phyloP scores from a whole-genome alignment of 768 basidiomycete species.

The Leccinum longicurvipes region DNA sequence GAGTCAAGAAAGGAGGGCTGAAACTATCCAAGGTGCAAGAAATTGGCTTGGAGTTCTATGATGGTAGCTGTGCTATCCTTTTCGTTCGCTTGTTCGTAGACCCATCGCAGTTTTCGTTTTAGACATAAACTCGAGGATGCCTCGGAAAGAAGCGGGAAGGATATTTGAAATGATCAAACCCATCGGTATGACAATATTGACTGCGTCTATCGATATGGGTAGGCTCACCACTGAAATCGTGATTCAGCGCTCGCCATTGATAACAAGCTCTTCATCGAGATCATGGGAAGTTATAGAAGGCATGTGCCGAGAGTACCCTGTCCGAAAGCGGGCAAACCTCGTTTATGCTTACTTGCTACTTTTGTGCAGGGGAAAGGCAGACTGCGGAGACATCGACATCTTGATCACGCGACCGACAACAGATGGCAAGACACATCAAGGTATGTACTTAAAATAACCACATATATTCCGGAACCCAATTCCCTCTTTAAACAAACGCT shows the following conservation, averaged over 20 bases:
- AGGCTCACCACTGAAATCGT: not conserved
- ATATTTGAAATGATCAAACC: conserved; percentile 73
- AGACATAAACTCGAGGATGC: conserved; percentile 87
- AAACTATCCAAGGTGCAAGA: conserved; percentile 56
- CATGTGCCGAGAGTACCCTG: conserved; percentile 19
- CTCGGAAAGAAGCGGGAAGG: conserved; percentile 69
- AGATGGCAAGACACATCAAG: conserved; percentile 74
- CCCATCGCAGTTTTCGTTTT: not conserved
- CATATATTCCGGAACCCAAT: not conserved
- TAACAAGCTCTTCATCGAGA: conserved; percentile 65
- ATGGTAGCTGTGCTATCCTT: conserved; percentile 42
- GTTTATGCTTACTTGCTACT: not conserved
- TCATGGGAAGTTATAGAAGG: conserved; percentile 93
- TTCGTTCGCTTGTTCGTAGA: not conserved
- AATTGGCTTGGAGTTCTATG: conserved; percentile 67
- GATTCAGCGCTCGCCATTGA: conserved; percentile 68
- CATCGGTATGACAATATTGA: conserved; percentile 46
- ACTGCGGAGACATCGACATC: conserved; percentile 91
- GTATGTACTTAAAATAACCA: conserved; percentile 40
- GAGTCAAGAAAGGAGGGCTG: conserved; percentile 55
- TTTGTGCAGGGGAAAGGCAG: conserved; percentile 60
- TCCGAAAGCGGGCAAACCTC: not conserved
- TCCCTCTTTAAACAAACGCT: not conserved
- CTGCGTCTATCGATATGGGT: not conserved
- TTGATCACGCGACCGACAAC: conserved; percentile 71